Conservation (phyloP, 345 rosid species). For the Geranium rotundifolium region DNA sequence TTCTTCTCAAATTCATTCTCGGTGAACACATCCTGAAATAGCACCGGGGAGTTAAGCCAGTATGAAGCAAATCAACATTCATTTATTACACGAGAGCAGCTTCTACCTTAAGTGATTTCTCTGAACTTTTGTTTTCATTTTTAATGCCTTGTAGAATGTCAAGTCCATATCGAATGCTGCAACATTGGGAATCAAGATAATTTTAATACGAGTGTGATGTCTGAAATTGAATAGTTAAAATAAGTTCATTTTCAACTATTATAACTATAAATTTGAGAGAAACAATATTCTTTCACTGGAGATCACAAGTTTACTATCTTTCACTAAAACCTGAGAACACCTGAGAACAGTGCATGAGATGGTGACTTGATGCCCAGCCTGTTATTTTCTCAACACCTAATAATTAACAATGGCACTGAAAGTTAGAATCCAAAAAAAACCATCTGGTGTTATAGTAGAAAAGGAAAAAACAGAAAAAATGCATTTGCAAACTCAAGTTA, state of each 20-base stretch:
- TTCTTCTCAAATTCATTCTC: no score
- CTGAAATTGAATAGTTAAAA: no score
- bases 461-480: no score
- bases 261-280: no score
- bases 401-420: conserved; percentile 1
- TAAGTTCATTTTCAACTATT: no score
- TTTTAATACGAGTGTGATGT: no score
- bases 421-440: conserved; percentile 1
- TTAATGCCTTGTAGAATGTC: conserved; percentile 57
- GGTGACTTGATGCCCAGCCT: conserved; percentile 65
- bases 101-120: conserved; percentile 72
- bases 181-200: conserved; percentile 7
- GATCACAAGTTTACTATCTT: conserved; percentile 58
- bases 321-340: conserved; percentile 27
- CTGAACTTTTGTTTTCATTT: conserved; percentile 59
- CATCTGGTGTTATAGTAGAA: no score
- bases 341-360: conserved; percentile 62
- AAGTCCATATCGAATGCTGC: conserved; percentile 64
- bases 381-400: conserved; percentile 97
- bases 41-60: no score
- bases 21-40: conserved; percentile 73
- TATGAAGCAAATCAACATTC: no score
- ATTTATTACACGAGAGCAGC: not conserved
- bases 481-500: no score
- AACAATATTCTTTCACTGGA: conserved; percentile 55